phyloP scores from a whole-genome alignment of 106 monocot genomes.

The Phalaenopsis aphrodite region DNA sequence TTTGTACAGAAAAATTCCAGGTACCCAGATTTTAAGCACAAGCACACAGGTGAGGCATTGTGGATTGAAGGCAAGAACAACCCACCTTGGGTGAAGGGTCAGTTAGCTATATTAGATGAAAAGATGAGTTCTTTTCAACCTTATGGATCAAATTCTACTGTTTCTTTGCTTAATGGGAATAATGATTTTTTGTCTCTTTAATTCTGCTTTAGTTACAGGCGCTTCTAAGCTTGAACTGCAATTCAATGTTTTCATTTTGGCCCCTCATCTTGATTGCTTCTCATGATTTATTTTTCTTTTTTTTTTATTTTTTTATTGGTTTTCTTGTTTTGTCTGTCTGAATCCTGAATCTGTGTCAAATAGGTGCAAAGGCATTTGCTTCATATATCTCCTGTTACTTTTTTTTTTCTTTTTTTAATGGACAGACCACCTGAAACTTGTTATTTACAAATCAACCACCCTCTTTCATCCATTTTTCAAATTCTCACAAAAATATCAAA shows the following conservation, averaged over 20 bases:
- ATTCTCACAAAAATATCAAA: too few species aligned
- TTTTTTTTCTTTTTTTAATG: neutral
- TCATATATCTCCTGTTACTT: neutral
- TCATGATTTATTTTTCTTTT: neutral
- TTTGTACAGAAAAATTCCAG: constrained; percentile 66
- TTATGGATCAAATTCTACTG: constrained; percentile 27
- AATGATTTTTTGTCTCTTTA: constrained; percentile 27
- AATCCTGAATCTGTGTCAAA: neutral
- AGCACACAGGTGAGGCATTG: constrained; percentile 80
- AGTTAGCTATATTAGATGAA: constrained; percentile 67
- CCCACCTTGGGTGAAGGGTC: constrained; percentile 81
- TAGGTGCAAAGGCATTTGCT: neutral
- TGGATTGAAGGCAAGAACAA: constrained; percentile 85
- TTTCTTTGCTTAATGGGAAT: constrained; percentile 36
- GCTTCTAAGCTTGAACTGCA: neutral
- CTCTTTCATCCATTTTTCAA: too few species aligned
- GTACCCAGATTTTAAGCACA: constrained; percentile 94
- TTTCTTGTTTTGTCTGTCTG: neutral
- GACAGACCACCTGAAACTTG: too few species aligned
- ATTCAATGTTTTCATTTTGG: neutral
- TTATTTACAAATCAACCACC: too few species aligned
- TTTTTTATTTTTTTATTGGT: neutral
- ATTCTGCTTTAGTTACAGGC: neutral
- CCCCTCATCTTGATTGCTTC: neutral
- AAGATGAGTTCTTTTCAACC: constrained; percentile 49